Evolutionary conservation across 1,284 basidiomycete species (phyloP), one percentile per base, ranked within the genome.

Genomic region (Irpex rosettiformis): DNA sequence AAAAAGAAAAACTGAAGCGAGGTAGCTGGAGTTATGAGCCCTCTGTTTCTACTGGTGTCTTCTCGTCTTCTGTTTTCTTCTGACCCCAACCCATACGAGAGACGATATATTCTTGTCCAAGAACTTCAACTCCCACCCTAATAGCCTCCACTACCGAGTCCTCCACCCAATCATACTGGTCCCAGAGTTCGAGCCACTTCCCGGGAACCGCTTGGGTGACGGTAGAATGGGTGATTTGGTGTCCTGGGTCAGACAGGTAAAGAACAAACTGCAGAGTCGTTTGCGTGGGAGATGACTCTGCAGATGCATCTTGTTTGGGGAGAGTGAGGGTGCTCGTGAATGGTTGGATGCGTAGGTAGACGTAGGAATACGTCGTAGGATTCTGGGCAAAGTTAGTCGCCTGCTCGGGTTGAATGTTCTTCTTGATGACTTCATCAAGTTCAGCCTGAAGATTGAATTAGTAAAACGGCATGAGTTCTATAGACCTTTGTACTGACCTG

Each of bases 111-210:
- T 96, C 92, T 71, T 96, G 94, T 0, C 93, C 93, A 59, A 95
- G 75, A 21, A 93, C 84, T 73, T 96, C 94, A 22, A 94, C 83
- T 4, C 88, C 89, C 4, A 93, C 79, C 59, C 91, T 78, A 60
- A 98, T 75, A 0, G 86, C 82, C 66, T 96, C 95, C 1, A 94
- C 94, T 59, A 96, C 83, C 24, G 90, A 74, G 70, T 97, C 94
- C 73, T 98, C 96, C 3, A 97, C 94, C 96, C 96, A 98, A 55
- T 96, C 93, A 69, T 93, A 91, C 61, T 90, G 84, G 70, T 96
- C 94, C 84, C 92, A 94, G 30, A 96, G 78, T 1, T 87, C 84
- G 56, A 97, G 72, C 95, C 95, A 98, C 57, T 81, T 77, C 5
- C 75, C 80, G 0, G 95, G 93, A 10, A 94, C 80, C 5, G 85